These are phyloP conservation scores for Pestalotiopsis fici DNA, from an alignment of 2,329 filamentous ascomycete genomes.

Conservation along the genomic window DNA sequence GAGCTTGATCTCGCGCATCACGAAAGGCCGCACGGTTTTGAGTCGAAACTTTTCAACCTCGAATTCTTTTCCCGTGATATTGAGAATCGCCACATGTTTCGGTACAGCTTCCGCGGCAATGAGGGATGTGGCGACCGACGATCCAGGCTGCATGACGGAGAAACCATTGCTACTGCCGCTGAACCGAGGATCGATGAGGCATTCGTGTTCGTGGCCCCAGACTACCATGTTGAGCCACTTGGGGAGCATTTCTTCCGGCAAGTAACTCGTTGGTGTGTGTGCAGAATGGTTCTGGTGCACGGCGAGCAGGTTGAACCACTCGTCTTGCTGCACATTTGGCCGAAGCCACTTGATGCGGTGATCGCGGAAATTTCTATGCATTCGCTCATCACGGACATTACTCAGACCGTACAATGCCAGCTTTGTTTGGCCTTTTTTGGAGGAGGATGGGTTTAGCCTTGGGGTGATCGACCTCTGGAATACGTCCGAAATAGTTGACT, in stretches of 20 bases:
- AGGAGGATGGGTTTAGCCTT: slow-evolving; percentile 87
- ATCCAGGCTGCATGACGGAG: slow-evolving; percentile 95
- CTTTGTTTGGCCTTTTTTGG: slow-evolving; percentile 91
- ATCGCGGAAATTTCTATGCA: slow-evolving; percentile 92
- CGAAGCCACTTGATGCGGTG: slow-evolving; percentile 93
- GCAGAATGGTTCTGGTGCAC: slow-evolving; percentile 97
- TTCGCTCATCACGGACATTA: slow-evolving; percentile 92
- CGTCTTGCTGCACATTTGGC: slow-evolving; percentile 74
- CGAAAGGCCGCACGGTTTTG: slow-evolving; percentile 87
- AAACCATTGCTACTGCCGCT: slow-evolving; percentile 78
- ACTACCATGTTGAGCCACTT: slow-evolving; percentile 89
- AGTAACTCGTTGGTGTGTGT: slow-evolving; percentile 87
- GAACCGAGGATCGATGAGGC: slow-evolving; percentile 73
- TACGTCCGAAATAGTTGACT: slow-evolving; percentile 93
- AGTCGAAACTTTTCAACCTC: slow-evolving; percentile 78
- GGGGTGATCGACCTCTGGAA: slow-evolving; percentile 91
- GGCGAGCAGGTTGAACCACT: slow-evolving; percentile 96
- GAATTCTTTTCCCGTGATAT: slow-evolving; percentile 81
- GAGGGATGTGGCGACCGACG: slow-evolving; percentile 91
- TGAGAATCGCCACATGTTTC: slow-evolving; percentile 88
- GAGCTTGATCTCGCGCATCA: slow-evolving; percentile 80
- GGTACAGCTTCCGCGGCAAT: slow-evolving; percentile 86
- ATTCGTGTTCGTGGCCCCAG: slow-evolving; percentile 98
- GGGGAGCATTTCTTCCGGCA: slow-evolving; percentile 91
- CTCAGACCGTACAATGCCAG: slow-evolving; percentile 91